Evolutionary conservation across 306 rosid genomes (phyloP).

Genomic region (Lagenaria siceraria): DNA sequence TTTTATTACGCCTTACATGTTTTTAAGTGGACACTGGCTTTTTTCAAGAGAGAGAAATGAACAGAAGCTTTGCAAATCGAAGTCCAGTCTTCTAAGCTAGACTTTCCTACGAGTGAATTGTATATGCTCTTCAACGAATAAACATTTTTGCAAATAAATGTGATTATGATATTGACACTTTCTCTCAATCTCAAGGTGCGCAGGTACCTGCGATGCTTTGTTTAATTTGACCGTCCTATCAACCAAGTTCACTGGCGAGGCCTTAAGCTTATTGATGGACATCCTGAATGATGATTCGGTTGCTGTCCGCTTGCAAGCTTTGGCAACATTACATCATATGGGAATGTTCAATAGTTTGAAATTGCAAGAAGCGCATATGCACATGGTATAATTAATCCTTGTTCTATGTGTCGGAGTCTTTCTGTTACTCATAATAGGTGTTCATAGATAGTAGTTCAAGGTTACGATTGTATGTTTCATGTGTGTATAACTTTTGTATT

Average conservation of each 20-base stretch:
- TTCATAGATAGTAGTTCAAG: not conserved
- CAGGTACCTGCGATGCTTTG: constrained; percentile 50
- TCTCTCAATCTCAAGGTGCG: constrained; percentile 48
- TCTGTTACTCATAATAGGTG: not conserved
- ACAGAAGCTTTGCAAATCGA: not conserved
- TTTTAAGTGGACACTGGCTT: not conserved
- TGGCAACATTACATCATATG: constrained; percentile 73
- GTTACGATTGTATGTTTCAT: not conserved
- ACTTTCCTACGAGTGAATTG: not conserved
- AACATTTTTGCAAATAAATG: not conserved
- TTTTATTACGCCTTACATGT: not conserved
- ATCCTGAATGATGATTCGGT: constrained; percentile 60
- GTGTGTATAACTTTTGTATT: not conserved
- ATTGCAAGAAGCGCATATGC: constrained; percentile 58
- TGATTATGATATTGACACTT: not conserved
- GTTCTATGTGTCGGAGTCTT: not conserved
- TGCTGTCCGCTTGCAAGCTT: constrained; percentile 53
- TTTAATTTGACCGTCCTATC: constrained; percentile 38
- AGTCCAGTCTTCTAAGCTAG: not conserved
- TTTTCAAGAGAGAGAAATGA: not conserved
- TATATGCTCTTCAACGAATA: not conserved
- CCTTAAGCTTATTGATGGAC: constrained; percentile 54
- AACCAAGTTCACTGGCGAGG: constrained; percentile 47
- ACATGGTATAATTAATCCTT: constrained; percentile 42
- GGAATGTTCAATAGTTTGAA: constrained; percentile 35